A percentile compares a stretch with the other conserved stretches of the same genome.
Conservation (phyloP, 495 filamentous ascomycete species). For the Poronia punctata region DNA sequence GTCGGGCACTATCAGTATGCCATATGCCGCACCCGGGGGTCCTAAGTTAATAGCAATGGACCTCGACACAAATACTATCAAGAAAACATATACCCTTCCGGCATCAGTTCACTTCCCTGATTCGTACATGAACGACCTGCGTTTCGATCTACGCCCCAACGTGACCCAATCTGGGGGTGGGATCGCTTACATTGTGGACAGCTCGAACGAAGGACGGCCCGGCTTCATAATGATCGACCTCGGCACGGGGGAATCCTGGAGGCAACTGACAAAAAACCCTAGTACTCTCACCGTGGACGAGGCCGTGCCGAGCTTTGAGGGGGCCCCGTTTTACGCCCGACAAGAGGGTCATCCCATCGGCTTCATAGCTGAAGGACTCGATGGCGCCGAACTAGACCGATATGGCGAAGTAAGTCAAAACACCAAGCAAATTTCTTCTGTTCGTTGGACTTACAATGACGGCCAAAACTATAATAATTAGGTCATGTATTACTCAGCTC, state of each 20-base stretch:
- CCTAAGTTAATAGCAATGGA: conserved; percentile 35
- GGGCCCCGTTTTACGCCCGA: conserved; percentile 26
- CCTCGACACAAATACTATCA: conserved; percentile 29
- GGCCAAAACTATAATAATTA: conserved; percentile 18
- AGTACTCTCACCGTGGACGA: conserved; percentile 26
- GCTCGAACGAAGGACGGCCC: conserved; percentile 32
- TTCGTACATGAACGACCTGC: conserved; percentile 36
- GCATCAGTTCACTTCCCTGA: conserved; percentile 30
- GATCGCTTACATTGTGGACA: conserved; percentile 36
- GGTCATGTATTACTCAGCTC: conserved; percentile 32
- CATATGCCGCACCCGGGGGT: conserved; percentile 32
- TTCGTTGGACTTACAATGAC: no score
- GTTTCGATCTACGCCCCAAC: conserved; percentile 34
- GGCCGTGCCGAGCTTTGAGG: conserved; percentile 27
- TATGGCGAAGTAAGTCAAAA: conserved; percentile 14
- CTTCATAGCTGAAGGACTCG: conserved; percentile 29
- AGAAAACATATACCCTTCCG: conserved; percentile 30
- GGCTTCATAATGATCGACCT: conserved; percentile 40
- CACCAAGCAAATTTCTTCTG: not conserved
- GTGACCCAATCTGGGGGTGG: conserved; percentile 28
- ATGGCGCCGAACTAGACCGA: conserved; percentile 27
- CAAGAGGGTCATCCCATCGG: conserved; percentile 20
- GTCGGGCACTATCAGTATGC: conserved; percentile 27
- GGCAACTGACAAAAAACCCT: conserved; percentile 29
- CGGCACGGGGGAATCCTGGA: conserved; percentile 33